These are phyloP conservation scores for Brassica incana DNA, from an alignment of 345 rosid genomes.

Conservation along the genomic window DNA sequence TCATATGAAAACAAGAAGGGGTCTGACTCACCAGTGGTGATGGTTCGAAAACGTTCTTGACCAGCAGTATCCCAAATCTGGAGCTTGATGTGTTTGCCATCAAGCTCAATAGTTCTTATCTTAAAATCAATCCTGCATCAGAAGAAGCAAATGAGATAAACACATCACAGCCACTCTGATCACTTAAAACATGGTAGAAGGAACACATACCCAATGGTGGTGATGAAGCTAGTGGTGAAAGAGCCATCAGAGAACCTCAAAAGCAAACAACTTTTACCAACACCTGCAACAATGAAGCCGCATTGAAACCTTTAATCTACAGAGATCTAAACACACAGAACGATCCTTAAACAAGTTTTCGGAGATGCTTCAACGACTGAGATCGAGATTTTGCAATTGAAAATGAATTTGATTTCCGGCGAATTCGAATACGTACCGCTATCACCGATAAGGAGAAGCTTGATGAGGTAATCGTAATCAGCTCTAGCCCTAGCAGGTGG, in stretches of 20 bases:
- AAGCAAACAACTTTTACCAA: constrained; percentile 95
- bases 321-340: constrained; percentile 19
- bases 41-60: constrained; percentile 86
- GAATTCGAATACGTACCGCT: constrained; percentile 50
- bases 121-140: constrained; percentile 67
- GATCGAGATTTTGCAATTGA: constrained; percentile 6
- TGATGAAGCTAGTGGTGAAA: constrained; percentile 96
- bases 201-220: constrained; percentile 79
- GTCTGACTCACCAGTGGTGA: constrained; percentile 68
- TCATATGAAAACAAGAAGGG: background rate
- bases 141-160: background rate
- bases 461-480: constrained; percentile 73
- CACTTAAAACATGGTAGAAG: background rate
- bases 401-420: background rate
- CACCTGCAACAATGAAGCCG: constrained; percentile 49
- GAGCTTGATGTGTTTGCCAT: constrained; percentile 71
- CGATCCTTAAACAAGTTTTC: background rate
- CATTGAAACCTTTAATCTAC: background rate
- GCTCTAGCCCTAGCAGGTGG: constrained; percentile 84
- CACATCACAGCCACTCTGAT: background rate
- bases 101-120: constrained; percentile 82
- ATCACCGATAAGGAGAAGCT: constrained; percentile 75
- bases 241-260: constrained; percentile 94
- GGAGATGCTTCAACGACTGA: background rate
- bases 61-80: constrained; percentile 89